Evolutionary conservation across 179 eudicot genomes (phyloP).

Genomic region (Corrigiola litoralis): DNA sequence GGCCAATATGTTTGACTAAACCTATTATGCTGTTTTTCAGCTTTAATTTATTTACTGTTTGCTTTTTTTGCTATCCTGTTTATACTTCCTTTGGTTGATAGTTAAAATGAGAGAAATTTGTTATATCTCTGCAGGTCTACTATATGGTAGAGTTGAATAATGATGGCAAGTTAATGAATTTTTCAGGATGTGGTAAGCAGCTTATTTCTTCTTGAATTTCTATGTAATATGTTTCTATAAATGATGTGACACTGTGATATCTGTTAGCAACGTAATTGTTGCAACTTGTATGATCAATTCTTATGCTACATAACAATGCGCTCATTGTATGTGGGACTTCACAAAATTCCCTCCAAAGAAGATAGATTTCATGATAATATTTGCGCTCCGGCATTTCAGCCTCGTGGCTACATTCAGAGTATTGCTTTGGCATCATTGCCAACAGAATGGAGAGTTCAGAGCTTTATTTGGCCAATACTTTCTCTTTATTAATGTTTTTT

Average conservation of each 20-base stretch:
- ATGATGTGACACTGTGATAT: not conserved
- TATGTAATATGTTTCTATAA: not conserved
- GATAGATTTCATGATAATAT: not conserved
- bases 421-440: slow-evolving; percentile 1
- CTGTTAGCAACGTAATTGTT: not conserved
- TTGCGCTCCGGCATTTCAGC: not conserved
- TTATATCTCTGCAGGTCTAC: slow-evolving; percentile 55
- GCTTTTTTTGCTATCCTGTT: not conserved
- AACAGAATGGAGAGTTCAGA: not conserved
- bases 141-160: slow-evolving; percentile 74
- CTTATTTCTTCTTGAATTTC: slow-evolving; percentile 5
- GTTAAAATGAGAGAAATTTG: not conserved
- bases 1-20: too few species aligned
- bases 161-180: slow-evolving; percentile 65
- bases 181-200: slow-evolving; percentile 85
- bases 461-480: not conserved
- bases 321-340: too few species aligned
- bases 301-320: too few species aligned
- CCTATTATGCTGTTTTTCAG: not conserved
- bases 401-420: not conserved
- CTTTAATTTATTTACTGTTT: not conserved
- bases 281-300: too few species aligned
- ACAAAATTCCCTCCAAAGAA: too few species aligned
- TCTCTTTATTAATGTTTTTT: too few species aligned
- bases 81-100: not conserved